Percentiles rank a stretch among this genome's conserved stretches.
Conservation (phyloP, 164 flowering plant species). For the Aristolochia contorta region DNA sequence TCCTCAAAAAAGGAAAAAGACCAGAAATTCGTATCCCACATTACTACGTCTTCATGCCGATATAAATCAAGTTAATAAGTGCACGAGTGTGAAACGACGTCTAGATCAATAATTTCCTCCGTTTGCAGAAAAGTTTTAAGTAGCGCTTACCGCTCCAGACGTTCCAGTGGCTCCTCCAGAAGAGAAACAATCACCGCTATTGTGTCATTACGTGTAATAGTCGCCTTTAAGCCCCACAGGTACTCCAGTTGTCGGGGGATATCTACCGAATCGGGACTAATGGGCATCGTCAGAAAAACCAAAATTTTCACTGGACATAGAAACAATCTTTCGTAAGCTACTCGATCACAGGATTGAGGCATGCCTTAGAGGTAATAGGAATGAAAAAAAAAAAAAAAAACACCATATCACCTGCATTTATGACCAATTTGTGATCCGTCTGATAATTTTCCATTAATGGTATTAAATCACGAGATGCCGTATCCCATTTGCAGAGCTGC, state of each 20-base stretch:
- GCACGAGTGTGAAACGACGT: too few species aligned
- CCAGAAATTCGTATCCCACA: too few species aligned
- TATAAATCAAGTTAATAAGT: too few species aligned
- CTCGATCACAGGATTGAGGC: neutral
- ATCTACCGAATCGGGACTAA: slow-evolving; percentile 58
- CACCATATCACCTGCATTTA: slow-evolving; percentile 50
- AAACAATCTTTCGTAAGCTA: neutral
- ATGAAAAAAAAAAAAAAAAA: too few species aligned
- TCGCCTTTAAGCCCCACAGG: slow-evolving; percentile 67
- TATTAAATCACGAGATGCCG: slow-evolving; percentile 56
- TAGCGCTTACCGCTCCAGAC: slow-evolving; percentile 55
- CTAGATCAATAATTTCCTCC: too few species aligned
- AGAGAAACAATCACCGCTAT: slow-evolving; percentile 65
- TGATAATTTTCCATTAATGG: slow-evolving; percentile 71
- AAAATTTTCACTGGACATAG: slow-evolving; percentile 66
- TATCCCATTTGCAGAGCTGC: slow-evolving; percentile 91
- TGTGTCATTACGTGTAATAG: slow-evolving; percentile 46
- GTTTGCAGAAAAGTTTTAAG: too few species aligned
- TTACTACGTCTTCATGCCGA: too few species aligned
- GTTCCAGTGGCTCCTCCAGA: slow-evolving; percentile 70
- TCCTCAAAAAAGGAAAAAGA: too few species aligned
- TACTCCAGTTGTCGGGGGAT: slow-evolving; percentile 76
- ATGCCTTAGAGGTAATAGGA: neutral
- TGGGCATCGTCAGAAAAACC: slow-evolving; percentile 90
- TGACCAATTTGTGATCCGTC: slow-evolving; percentile 54